These are phyloP conservation scores for Penicillium sp. DNA, from an alignment of 2,329 filamentous ascomycete species.

Conservation along the genomic window DNA sequence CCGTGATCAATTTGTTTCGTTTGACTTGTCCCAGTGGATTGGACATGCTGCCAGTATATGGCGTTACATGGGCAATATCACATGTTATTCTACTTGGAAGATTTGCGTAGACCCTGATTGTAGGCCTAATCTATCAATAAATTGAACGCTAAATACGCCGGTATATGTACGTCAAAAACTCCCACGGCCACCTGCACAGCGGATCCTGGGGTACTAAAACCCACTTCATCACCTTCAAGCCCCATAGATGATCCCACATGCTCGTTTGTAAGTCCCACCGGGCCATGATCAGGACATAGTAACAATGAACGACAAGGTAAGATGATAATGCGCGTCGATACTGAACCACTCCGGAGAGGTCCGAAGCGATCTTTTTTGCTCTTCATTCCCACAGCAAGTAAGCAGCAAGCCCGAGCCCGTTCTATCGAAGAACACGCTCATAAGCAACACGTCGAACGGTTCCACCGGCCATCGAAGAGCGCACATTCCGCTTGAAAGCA, in stretches of 20 bases:
- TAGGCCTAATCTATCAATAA: neutral
- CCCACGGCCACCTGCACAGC: neutral
- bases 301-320: neutral
- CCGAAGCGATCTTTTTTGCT: neutral
- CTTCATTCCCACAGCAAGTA: neutral
- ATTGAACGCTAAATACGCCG: conserved; percentile 35
- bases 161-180: conserved; percentile 23
- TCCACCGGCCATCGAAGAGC: conserved; percentile 78
- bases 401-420: neutral
- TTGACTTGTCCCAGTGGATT: conserved; percentile 1
- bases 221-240: neutral
- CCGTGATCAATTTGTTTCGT: conserved; percentile 24
- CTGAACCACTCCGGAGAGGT: neutral
- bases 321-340: neutral
- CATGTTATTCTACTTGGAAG: neutral
- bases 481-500: conserved; percentile 87
- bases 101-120: neutral
- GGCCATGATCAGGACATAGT: neutral
- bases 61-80: neutral
- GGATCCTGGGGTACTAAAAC: neutral
- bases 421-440: conserved; percentile 72
- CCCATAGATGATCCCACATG: neutral
- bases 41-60: neutral
- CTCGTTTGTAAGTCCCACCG: neutral
- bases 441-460: conserved; percentile 70